These are phyloP conservation scores for Pythium volutum DNA, from an alignment of 352 stramenopile genomes.

Conservation along the genomic window DNA sequence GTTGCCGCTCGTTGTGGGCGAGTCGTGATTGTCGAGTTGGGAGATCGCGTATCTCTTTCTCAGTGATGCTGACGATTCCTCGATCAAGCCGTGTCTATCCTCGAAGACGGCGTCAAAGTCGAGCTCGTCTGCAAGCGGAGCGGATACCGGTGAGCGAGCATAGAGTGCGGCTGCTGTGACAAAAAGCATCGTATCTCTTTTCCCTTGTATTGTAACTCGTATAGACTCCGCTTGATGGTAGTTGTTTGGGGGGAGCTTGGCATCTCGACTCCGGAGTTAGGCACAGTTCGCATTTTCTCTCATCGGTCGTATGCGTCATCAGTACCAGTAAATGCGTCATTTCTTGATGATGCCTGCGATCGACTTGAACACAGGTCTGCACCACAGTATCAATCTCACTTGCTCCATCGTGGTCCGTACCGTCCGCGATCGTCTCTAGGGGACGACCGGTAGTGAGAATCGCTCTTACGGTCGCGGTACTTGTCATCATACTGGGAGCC, in stretches of 20 bases:
- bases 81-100: no score
- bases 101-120: no score
- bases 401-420: slow-evolving; percentile 11
- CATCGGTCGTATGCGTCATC: background rate
- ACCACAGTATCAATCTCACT: background rate
- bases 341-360: background rate
- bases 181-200: no score
- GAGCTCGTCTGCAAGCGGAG: no score
- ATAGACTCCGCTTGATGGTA: background rate
- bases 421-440: slow-evolving; percentile 20
- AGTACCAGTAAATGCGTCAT: background rate
- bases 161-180: no score
- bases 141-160: no score
- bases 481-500: slow-evolving; percentile 20
- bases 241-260: background rate
- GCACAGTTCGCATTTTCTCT: background rate
- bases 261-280: background rate
- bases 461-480: slow-evolving; percentile 14
- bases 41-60: no score
- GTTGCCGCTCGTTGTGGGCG: no score
- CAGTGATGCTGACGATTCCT: no score
- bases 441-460: slow-evolving; percentile 12
- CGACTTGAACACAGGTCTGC: background rate
- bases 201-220: no score
- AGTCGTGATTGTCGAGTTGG: no score